These are phyloP conservation scores for Elsinoe batatas DNA, from an alignment of 2,329 filamentous ascomycete species.

Conservation along the genomic window DNA sequence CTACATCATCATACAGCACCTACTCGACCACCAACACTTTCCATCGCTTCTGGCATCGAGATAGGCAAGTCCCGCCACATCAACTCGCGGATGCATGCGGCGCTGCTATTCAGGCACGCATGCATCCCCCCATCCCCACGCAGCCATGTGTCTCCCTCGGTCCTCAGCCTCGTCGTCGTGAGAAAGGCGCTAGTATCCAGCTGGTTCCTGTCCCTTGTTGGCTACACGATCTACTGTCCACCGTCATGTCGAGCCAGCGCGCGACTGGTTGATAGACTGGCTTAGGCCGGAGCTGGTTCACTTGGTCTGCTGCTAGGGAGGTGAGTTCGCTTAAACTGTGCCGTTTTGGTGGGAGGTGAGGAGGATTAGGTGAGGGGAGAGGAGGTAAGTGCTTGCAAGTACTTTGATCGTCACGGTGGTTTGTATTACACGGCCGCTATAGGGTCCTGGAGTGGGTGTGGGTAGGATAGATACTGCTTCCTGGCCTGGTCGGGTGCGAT, in stretches of 20 bases:
- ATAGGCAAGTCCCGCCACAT: background rate
- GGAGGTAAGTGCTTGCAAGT: no score
- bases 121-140: background rate
- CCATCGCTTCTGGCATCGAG: background rate
- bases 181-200: background rate
- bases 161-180: background rate
- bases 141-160: no score
- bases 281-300: background rate
- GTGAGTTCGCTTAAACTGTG: background rate
- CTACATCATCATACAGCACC: slow-evolving; percentile 28
- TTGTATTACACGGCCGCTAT: background rate
- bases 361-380: no score
- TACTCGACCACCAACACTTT: slow-evolving; percentile 22
- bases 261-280: background rate
- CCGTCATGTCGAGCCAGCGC: background rate
- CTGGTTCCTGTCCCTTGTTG: slow-evolving; percentile 1
- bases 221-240: background rate
- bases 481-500: background rate
- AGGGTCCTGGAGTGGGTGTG: background rate
- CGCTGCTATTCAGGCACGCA: background rate
- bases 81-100: no score
- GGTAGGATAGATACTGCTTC: background rate
- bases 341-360: background rate
- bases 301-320: background rate
- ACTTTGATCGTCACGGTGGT: background rate